Evolutionary conservation across 2,329 filamentous ascomycete genomes (phyloP), one percentile per base, ranked within the genome.

Genomic region (Cladophialophora immunda): DNA sequence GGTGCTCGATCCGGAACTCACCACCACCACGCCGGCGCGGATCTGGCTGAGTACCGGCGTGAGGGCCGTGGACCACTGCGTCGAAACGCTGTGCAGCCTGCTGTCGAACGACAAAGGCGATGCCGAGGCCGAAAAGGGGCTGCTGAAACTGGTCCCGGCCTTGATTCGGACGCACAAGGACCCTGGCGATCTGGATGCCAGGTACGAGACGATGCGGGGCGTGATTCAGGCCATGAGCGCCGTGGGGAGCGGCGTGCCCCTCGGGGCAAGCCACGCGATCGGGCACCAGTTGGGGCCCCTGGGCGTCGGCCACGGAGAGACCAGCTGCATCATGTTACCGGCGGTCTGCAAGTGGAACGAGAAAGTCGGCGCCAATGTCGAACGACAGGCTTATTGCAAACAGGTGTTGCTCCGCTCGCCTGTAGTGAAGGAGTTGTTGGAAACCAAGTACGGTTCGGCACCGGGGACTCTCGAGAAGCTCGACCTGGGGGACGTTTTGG

Each of bases 41-140:
- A 78, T 87, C 22, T 90, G 86, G 87, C 76, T 89, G 1, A 84
- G 83, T 52, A 87, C 85, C 0, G 87, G 87, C 0, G 79, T 89
- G 7, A 79, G 86, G 8, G 81, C 83, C 0, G 80, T 88, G 0
- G 86, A 88, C 70, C 86, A 88, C 71, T 87, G 85, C 64, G 81
- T 88, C 3, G 86, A 88, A 74, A 83, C 83, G 1, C 73, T 85
- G 4, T 86, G 83, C 68, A 82, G 82, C 0, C 72, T 81, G 1
- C 68, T 73, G 1, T 74, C 73, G 9, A 80, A 76, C 1, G 50
- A 70, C 0, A 72, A 73, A n/a, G 76, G 76, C 5, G 81, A 83
- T 9, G 72, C 74, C 0, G 73, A 76, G 25, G 81, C 80, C 0
- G 71, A 74, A 54, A 73, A 76, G 58, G 83, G 81, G 0, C 70